Percentiles rank a stretch among this genome's conserved stretches.
Conservation (phyloP, 1,139 yeast genomes). For the Pichia sp. region DNA sequence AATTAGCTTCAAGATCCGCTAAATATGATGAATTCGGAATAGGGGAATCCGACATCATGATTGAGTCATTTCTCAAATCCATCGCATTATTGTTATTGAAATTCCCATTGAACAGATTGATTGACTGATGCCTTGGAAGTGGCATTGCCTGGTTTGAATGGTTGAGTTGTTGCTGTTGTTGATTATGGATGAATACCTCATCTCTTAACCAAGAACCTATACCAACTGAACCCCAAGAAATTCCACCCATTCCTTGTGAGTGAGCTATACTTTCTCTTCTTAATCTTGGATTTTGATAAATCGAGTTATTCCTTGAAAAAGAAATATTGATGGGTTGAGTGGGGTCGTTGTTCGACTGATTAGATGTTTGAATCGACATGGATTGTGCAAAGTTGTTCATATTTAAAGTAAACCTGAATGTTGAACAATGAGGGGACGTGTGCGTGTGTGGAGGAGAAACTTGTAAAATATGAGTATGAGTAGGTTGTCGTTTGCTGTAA, state of each 20-base stretch:
- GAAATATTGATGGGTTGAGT: slow-evolving; percentile 27
- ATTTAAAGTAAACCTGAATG: no score
- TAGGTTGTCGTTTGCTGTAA: no score
- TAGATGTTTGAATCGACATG: slow-evolving; percentile 12
- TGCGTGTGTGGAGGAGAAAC: no score
- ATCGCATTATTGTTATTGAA: slow-evolving; percentile 15
- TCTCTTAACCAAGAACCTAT: slow-evolving; percentile 96
- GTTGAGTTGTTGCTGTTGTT: neutral
- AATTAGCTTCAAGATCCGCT: slow-evolving; percentile 90
- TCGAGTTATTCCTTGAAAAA: slow-evolving; percentile 25
- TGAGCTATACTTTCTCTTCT: slow-evolving; percentile 91
- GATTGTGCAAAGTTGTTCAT: no score
- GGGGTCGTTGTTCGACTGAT: neutral
- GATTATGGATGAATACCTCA: slow-evolving; percentile 54
- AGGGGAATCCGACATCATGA: slow-evolving; percentile 43
- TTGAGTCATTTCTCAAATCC: slow-evolving; percentile 19
- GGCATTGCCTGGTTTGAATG: neutral
- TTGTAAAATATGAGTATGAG: no score
- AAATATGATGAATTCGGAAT: slow-evolving; percentile 60
- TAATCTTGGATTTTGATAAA: slow-evolving; percentile 40
- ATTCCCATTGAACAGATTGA: slow-evolving; percentile 14
- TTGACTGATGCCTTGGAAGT: slow-evolving; percentile 10
- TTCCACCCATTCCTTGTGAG: slow-evolving; percentile 96
- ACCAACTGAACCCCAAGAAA: slow-evolving; percentile 95
- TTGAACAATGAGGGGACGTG: no score